These are phyloP conservation scores for Lichtheimia ornata DNA, from an alignment of 371 early-diverging fungal species.

Conservation along the genomic window DNA sequence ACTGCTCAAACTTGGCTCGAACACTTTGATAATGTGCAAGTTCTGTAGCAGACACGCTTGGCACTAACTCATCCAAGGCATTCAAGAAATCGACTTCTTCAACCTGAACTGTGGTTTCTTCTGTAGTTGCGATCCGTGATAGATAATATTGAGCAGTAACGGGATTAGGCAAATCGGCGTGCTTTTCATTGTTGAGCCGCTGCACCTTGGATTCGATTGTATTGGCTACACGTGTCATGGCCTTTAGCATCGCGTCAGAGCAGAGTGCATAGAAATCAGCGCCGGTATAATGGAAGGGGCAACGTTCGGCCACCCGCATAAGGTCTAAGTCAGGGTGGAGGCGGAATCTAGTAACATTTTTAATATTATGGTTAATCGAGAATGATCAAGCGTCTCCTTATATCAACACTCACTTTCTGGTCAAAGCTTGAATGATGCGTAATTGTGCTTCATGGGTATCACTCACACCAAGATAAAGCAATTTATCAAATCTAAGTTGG, in stretches of 20 bases:
- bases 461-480: conserved; percentile 93
- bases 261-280: conserved; percentile 98
- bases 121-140: conserved; percentile 34
- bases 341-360: conserved; percentile 65
- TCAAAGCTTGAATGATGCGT: conserved; percentile 88
- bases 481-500: conserved; percentile 85
- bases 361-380: conserved; percentile 16
- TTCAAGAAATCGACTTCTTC: conserved; percentile 78
- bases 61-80: conserved; percentile 85
- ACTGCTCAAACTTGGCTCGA: conserved; percentile 64
- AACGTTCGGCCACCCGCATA: conserved; percentile 72
- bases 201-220: conserved; percentile 71
- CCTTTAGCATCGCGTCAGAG: conserved; percentile 95
- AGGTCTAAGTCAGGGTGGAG: conserved; percentile 80
- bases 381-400: not conserved
- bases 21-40: conserved; percentile 85
- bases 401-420: conserved; percentile 74
- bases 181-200: conserved; percentile 34
- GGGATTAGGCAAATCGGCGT: conserved; percentile 18
- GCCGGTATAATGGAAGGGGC: conserved; percentile 93
- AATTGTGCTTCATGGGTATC: conserved; percentile 84
- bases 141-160: conserved; percentile 28
- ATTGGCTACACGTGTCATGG: conserved; percentile 87
- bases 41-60: conserved; percentile 88
- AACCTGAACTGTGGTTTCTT: conserved; percentile 76